Evolutionary conservation across 1,284 basidiomycete genomes (phyloP), one percentile per base, ranked within the genome.

Genomic region (Ustilago xerochloae): DNA sequence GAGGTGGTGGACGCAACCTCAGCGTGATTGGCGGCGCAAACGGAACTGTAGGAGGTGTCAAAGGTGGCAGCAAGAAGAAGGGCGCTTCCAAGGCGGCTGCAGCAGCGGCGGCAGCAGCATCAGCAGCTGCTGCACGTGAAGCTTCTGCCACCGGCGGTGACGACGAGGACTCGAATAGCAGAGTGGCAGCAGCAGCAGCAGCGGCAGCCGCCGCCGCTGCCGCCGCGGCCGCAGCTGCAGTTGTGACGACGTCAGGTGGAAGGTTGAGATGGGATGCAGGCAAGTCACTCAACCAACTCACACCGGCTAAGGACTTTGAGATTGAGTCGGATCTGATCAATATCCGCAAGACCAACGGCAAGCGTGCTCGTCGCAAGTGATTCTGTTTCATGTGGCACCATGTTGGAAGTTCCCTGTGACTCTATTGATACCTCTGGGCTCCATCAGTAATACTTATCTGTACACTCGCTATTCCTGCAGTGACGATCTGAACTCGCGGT

Each of bases 281-380:
- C 38, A 82, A 82, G 63, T 79, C 76, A 45, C 70, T 84, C 29
- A 66, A 70, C 49, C 80, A 82, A 67, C 71, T 84, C 2, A 82
- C 80, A n/a, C 56, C 72, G 16, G 82, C 82, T 35, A 78, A 79
- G 59, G 82, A 84, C 72, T 78, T 80, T 60, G 82, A 84, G 66
- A 68, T 83, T 22, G 82, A 84, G 66, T 75, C 77, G 46, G 82
- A 84, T 61, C 68, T 84, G 55, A 82, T 84, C 65, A 77, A 80
- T 41, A 81, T 84, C 35, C 75, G 81, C 59, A 82, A 83, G 67
- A 78, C 71, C 38, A 81, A 79, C 45, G 63, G 66, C 45, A 85
- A 85, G 68, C 74, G 84, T 51, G 71, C 71, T n/a, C 58, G 71
- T 30, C 71, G 71, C 63, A 74, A 74, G 66, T 74, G 43, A 46